Base-by-base conservation (phyloP, 148 eudicot genomes). In the Persicaria maculosa region DNA sequence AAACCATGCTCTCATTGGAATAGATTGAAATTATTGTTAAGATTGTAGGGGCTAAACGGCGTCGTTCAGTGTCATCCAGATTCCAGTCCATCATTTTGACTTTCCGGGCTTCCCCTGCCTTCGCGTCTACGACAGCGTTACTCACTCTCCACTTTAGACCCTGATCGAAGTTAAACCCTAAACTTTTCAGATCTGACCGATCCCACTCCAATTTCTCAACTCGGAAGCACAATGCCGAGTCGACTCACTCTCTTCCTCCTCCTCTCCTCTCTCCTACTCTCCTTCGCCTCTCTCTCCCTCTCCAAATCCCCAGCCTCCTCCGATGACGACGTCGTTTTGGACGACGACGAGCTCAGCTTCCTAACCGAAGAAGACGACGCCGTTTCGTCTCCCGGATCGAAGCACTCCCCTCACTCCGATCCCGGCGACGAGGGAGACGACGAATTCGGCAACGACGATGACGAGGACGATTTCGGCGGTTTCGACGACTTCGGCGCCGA, bases 331-430 rank as follows among this genome's bases (percentile, higher is more conserved):
- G 84, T 79, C 79, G 84, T 79, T 43, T 9, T 43, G 76, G 91
- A 72, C 75, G 86, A 82, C 77, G 85, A 84, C 50, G 96, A 90
- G 83, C 93, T 90, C 77, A 82, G 87, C 86, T 89, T 87, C 79
- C 88, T 90, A 47, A 87, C 85, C 67, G 80, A 82, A 76, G 77
- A 73, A 71, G 81, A 69, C 48, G 83, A 77, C 57, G 74, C 72
- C 65, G 67, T 9, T 40, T 16, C 53, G 77, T 14, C 17, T 57
- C 22, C 7, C 65, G 12, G 5, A 80, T 20, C 77, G 70, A 65
- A 65, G 58, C 80, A 72, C 68, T 52, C 79, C 50, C 52, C 61
- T 50, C 55, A 20, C 68, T 61, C 84, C 45, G 85, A 82, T 67
- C 80, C 81, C 72, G 77, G 72, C 76, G 64, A 52, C 7, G 72